Conservation (phyloP, 1,284 basidiomycete genomes). For the Tilletia horrida region DNA sequence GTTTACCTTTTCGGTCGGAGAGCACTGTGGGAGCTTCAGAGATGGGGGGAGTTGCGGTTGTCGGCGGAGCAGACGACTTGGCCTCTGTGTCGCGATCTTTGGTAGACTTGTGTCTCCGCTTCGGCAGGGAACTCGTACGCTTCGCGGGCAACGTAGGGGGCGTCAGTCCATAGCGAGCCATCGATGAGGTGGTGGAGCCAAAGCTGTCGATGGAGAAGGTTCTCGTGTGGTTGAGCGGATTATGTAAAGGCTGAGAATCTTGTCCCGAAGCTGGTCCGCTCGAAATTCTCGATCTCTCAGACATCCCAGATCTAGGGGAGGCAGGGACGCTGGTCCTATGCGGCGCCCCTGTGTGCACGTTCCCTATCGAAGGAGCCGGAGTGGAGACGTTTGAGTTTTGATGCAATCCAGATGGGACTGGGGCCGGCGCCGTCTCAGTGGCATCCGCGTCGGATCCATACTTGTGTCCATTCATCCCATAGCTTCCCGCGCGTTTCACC, state of each 20-base stretch:
- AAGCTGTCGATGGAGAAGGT: slow-evolving; percentile 17
- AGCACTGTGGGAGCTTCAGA: not conserved
- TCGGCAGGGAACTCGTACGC: slow-evolving; percentile 13
- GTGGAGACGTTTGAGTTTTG: no score
- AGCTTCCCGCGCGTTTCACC: no score
- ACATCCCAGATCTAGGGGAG: no score
- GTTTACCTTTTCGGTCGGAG: not conserved
- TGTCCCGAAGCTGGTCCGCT: no score
- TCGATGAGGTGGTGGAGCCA: slow-evolving; percentile 4
- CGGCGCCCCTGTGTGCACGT: no score
- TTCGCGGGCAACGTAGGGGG: not conserved
- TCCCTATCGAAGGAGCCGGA: no score
- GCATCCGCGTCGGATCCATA: no score
- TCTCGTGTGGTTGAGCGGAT: not conserved
- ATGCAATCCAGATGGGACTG: no score
- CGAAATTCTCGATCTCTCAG: not conserved
- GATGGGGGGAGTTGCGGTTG: not conserved
- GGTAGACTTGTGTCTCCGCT: slow-evolving; percentile 1
- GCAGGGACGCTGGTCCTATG: no score
- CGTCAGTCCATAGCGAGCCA: slow-evolving; percentile 9
- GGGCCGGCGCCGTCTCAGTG: no score
- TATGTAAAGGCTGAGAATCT: no score
- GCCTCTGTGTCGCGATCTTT: slow-evolving; percentile 1
- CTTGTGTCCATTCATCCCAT: no score
- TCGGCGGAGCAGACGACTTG: not conserved